A percentile compares a stretch with the other conserved stretches of the same genome.
phyloP scores from a whole-genome alignment of 257 asterid genomes.

The Fraxinus americana region DNA sequence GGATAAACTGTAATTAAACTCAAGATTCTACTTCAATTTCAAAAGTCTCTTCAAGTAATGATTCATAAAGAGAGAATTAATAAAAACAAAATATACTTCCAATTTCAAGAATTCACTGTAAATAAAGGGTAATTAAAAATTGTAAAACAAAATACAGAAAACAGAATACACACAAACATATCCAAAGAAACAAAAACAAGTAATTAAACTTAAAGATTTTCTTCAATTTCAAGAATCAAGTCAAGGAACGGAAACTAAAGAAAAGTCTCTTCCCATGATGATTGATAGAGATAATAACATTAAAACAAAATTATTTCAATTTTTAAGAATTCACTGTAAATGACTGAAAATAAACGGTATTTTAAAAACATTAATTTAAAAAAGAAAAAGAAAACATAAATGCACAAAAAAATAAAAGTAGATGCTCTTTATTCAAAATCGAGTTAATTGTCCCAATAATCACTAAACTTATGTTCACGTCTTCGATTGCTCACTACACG shows the following conservation, averaged over 20 bases:
- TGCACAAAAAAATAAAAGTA: background rate
- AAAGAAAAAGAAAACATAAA: background rate
- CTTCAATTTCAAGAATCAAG: background rate
- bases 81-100: conserved; percentile 10
- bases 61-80: background rate
- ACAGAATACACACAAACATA: background rate
- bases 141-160: background rate
- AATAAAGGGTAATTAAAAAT: conserved; percentile 6
- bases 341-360: background rate
- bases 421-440: background rate
- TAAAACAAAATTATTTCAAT: conserved; percentile 6
- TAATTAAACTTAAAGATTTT: background rate
- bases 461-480: too few species aligned
- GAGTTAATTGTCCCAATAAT: background rate
- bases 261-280: background rate
- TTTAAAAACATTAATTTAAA: background rate
- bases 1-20: background rate
- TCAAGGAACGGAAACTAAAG: background rate
- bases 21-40: background rate
- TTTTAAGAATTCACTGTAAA: conserved; percentile 10
- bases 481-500: too few species aligned
- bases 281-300: background rate
- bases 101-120: conserved; percentile 7
- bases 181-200: background rate
- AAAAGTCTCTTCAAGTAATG: background rate